Evolutionary conservation across 352 stramenopile genomes (phyloP).

Genomic region (Plasmopara muralis): DNA sequence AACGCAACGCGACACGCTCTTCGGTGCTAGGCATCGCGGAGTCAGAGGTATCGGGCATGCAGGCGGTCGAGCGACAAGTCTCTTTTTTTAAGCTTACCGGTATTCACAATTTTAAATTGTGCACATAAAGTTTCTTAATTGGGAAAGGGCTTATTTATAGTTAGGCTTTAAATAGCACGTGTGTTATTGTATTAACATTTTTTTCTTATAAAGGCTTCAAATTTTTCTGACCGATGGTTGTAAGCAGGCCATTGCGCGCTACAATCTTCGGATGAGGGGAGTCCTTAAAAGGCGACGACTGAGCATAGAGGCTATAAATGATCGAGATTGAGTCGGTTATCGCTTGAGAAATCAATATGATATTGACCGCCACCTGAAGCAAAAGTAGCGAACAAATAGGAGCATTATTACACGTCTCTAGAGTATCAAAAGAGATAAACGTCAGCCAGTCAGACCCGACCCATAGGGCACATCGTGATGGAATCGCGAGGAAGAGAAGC

Average conservation of each 20-base stretch:
- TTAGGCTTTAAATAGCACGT: background rate
- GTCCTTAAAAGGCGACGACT: conserved; percentile 37
- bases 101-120: background rate
- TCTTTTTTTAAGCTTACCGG: background rate
- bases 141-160: background rate
- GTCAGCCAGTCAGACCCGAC: too few species aligned
- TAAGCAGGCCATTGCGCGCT: too few species aligned
- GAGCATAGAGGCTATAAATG: conserved; percentile 49
- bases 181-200: conserved; percentile 3
- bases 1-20: conserved; percentile 24
- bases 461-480: too few species aligned
- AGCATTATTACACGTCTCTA: too few species aligned
- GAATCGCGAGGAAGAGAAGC: too few species aligned
- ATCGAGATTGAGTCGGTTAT: conserved; percentile 12
- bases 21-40: conserved; percentile 20
- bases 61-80: background rate
- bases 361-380: conserved; percentile 10
- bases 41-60: conserved; percentile 18
- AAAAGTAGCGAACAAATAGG: background rate
- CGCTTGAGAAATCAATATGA: conserved; percentile 17
- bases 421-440: too few species aligned
- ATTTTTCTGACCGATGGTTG: too few species aligned
- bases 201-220: too few species aligned
- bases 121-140: background rate
- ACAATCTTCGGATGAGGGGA: too few species aligned